phyloP scores from a whole-genome alignment of 2,329 filamentous ascomycete genomes.

The Aspergillus sp. region DNA sequence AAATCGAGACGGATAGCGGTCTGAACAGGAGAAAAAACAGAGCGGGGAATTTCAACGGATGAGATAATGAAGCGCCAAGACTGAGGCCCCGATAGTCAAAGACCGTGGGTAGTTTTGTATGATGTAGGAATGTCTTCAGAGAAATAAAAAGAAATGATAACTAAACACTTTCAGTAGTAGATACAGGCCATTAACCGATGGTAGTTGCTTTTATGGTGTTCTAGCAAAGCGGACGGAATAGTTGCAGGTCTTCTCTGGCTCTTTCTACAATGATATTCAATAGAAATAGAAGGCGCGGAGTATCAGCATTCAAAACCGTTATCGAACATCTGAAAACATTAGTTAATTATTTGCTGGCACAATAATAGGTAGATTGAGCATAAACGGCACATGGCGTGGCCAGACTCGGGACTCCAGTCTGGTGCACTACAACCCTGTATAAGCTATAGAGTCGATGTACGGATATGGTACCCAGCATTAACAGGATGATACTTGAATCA shows the following conservation, averaged over 20 bases:
- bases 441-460: background rate
- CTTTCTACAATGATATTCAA: too few relatives aligned
- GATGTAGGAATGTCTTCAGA: too few relatives aligned
- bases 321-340: background rate
- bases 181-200: too few relatives aligned
- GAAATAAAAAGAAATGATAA: too few relatives aligned
- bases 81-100: background rate
- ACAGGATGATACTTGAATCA: too few relatives aligned
- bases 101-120: background rate
- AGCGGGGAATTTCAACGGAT: conserved; percentile 15
- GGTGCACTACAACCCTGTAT: background rate
- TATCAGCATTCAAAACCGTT: background rate
- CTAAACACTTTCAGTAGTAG: too few relatives aligned
- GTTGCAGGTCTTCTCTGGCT: too few relatives aligned
- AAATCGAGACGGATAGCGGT: conserved; percentile 19
- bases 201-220: too few relatives aligned
- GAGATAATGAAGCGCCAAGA: conserved; percentile 8
- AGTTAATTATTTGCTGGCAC: background rate
- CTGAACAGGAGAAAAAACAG: conserved; percentile 22
- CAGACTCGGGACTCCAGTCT: background rate
- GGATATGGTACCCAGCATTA: background rate
- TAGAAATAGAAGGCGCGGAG: background rate
- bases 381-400: background rate
- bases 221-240: too few relatives aligned
- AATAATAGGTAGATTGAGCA: background rate